These are phyloP conservation scores for Scedosporium dehoogii DNA, from an alignment of 2,329 filamentous ascomycete species.

Conservation along the genomic window DNA sequence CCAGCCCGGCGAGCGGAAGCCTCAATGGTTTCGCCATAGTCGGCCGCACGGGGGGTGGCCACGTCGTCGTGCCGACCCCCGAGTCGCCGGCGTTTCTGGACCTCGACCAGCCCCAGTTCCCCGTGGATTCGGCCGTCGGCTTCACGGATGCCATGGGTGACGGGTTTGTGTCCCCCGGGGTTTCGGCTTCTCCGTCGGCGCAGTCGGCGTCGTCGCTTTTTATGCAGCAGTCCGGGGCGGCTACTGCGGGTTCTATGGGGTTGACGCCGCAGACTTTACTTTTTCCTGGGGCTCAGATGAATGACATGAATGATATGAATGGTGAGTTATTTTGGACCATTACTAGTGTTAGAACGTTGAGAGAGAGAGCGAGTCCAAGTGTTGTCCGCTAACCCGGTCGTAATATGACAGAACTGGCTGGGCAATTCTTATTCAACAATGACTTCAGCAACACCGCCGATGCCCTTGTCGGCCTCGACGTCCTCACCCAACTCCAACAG, in stretches of 20 bases:
- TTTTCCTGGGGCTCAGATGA: constrained; percentile 24
- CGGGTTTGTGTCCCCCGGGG: neutral
- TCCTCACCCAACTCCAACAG: neutral
- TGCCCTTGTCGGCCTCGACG: neutral
- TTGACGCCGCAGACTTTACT: constrained; percentile 29
- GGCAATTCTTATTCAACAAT: neutral
- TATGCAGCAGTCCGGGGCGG: neutral
- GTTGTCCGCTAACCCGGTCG: neutral
- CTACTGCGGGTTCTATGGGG: neutral
- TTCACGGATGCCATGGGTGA: constrained; percentile 17
- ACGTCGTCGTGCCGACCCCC: constrained; percentile 9
- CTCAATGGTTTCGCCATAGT: constrained; percentile 40
- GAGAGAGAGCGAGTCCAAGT: too few relatives aligned
- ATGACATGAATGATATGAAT: constrained; percentile 16
- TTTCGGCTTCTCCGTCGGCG: neutral
- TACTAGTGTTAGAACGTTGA: too few relatives aligned
- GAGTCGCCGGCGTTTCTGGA: constrained; percentile 32
- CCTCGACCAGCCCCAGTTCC: constrained; percentile 23
- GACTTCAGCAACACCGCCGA: neutral
- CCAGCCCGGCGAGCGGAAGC: constrained; percentile 41
- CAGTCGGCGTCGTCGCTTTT: neutral
- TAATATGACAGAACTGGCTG: neutral
- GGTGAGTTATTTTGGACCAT: too few relatives aligned
- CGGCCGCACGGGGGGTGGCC: constrained; percentile 21
- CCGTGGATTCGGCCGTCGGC: constrained; percentile 18